A percentile compares a stretch with the other conserved stretches of the same genome.
These are phyloP conservation scores for Neoboletus brunneissimus DNA, from an alignment of 768 basidiomycete genomes.

Conservation along the genomic window DNA sequence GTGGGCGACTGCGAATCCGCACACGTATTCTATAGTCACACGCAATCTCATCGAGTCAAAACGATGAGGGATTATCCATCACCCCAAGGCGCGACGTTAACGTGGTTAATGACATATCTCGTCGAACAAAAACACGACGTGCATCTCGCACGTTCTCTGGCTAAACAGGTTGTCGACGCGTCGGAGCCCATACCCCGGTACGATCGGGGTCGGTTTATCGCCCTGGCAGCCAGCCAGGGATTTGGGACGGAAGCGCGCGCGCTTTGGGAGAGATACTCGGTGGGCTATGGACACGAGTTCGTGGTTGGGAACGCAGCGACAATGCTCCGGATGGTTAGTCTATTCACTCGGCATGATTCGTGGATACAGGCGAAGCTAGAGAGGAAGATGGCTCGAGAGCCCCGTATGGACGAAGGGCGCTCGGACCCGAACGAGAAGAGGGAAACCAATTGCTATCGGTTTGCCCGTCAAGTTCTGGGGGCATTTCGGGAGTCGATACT, in stretches of 20 bases:
- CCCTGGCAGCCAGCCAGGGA: conserved; percentile 43
- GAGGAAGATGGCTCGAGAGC: not conserved
- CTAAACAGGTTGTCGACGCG: conserved; percentile 44
- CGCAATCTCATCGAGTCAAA: conserved; percentile 35
- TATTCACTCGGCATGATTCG: conserved; percentile 33
- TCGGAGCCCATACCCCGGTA: conserved; percentile 41
- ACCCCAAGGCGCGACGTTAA: conserved; percentile 44
- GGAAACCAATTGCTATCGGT: conserved; percentile 26
- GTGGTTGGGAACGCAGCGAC: conserved; percentile 45
- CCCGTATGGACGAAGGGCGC: not conserved
- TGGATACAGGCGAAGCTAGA: conserved; percentile 18
- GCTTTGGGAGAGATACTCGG: conserved; percentile 57
- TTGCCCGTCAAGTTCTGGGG: conserved; percentile 45
- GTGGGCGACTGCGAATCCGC: conserved; percentile 36
- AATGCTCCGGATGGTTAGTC: conserved; percentile 43
- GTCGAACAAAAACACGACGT: conserved; percentile 36
- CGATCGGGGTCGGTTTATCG: conserved; percentile 50
- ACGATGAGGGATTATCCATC: conserved; percentile 43
- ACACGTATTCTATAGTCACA: conserved; percentile 44
- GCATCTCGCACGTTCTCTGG: conserved; percentile 49
- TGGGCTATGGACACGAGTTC: conserved; percentile 37
- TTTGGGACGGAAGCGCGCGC: conserved; percentile 46
- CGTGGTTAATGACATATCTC: conserved; percentile 55
- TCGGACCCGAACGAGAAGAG: not conserved
- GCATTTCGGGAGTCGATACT: conserved; percentile 43